Base-by-base conservation (phyloP, 306 rosid species). In the Arachis stenosperma region DNA sequence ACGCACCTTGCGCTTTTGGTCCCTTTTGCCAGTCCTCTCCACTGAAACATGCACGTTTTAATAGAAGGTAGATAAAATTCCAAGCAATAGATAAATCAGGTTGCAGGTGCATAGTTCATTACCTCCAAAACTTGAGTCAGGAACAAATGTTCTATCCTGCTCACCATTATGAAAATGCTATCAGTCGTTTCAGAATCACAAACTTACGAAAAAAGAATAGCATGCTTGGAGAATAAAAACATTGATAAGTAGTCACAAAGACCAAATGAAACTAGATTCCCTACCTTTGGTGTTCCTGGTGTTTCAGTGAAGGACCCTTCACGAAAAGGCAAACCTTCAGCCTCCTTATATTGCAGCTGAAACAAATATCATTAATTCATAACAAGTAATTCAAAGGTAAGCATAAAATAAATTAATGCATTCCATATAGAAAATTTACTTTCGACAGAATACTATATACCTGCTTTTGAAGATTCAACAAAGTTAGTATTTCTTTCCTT, bases 391-490 rank as follows among this genome's bases (percentile, higher is more conserved):
- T 76, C 17, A 76, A 66, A 55, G 27, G 33, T 30, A 22, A 22
- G 27, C 27, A 22, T 22, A 22, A 22, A 22, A 22, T 22, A 22
- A 56, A 63, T 50, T 7, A 64, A 55, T n/a, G 9, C 48, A 71
- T 56, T 56, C 43, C 39, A 36, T 12, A 6, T 9, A 43, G 76
- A 17, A 75, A 75, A 51, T 62, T 64, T 52, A 46, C 9, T 46
- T 73, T 60, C 74, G 14, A 70, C 37, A 33, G 71, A 64, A 42
- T 42, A 42, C 7, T 42, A 5, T 42, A 70, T 81, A 91, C 99
- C 99, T 94, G 96, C 79, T 91, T 94, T 83, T 94, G 99, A 70
- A 94, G 97, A 88, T 94, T 94, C 81, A 94, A 79, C 58, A 91
- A 86, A 12, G 97, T 91, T 79, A 94, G 73, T 84, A 94, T 94